Evolutionary conservation across 768 basidiomycete genomes (phyloP).

Genomic region (Antrodiella citrinella): DNA sequence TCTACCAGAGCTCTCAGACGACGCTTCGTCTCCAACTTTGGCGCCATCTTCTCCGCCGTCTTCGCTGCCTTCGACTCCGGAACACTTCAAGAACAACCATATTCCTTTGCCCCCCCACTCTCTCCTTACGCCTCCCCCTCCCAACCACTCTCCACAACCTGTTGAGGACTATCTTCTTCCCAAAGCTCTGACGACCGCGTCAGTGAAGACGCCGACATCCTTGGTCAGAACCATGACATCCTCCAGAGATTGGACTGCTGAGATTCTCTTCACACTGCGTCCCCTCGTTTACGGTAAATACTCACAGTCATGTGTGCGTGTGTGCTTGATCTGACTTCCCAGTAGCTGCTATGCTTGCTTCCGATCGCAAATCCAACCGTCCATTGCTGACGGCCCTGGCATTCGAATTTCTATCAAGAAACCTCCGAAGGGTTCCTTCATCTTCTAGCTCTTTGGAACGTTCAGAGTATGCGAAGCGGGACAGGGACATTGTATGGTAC

Average conservation of each 20-base stretch:
- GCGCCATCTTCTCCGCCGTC: constrained; percentile 48
- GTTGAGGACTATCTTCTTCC: constrained; percentile 80
- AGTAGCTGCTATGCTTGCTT: constrained; percentile 31
- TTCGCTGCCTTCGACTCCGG: constrained; percentile 58
- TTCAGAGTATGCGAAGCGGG: constrained; percentile 73
- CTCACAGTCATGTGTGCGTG: no score
- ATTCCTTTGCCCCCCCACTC: constrained; percentile 57
- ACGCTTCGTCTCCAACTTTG: constrained; percentile 50
- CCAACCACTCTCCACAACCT: constrained; percentile 41
- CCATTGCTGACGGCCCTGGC: constrained; percentile 58
- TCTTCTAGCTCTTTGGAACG: constrained; percentile 59
- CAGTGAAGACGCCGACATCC: constrained; percentile 63
- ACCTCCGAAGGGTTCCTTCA: constrained; percentile 59
- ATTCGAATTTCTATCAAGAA: constrained; percentile 69
- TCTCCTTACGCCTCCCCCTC: constrained; percentile 46
- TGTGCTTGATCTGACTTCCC: constrained; percentile 7
- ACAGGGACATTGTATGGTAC: constrained; percentile 79
- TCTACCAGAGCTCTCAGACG: constrained; percentile 44
- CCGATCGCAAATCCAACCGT: constrained; percentile 39
- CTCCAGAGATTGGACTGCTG: constrained; percentile 68
- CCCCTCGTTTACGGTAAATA: constrained; percentile 70
- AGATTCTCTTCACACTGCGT: constrained; percentile 60
- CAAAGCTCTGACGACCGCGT: constrained; percentile 66
- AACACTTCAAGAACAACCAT: constrained; percentile 77
- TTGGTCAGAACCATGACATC: constrained; percentile 54